Evolutionary conservation across 768 basidiomycete genomes (phyloP).

Genomic region (Lactarius hengduanensis): DNA sequence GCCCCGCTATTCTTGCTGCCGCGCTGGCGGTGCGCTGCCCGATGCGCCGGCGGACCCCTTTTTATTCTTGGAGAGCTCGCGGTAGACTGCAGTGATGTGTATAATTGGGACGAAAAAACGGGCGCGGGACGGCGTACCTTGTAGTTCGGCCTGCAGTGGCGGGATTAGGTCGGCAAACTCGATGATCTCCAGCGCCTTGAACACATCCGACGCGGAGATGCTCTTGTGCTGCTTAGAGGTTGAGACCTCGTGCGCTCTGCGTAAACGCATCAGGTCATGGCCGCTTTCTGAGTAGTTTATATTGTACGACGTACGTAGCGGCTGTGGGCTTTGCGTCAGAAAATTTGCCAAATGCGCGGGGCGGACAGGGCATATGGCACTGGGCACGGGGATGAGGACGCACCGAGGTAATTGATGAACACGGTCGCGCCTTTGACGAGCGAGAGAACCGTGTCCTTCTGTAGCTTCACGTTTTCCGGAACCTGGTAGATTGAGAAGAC

Average conservation of each 20-base stretch:
- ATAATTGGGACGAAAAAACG: neutral
- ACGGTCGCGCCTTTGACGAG: constrained; percentile 88
- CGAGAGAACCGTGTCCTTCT: constrained; percentile 85
- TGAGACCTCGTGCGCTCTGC: constrained; percentile 86
- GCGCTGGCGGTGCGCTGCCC: constrained; percentile 31
- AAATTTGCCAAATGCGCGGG: neutral
- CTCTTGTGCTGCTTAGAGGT: constrained; percentile 82
- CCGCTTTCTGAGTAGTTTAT: constrained; percentile 11
- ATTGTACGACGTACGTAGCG: constrained; percentile 37
- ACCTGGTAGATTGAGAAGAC: constrained; percentile 46
- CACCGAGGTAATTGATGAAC: constrained; percentile 92
- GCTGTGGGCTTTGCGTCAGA: constrained; percentile 11
- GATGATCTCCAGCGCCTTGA: constrained; percentile 79
- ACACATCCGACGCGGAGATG: constrained; percentile 85
- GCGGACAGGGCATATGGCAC: neutral
- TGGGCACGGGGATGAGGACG: constrained; percentile 32
- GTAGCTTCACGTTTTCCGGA: constrained; percentile 80
- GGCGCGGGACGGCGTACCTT: constrained; percentile 42
- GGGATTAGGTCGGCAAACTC: constrained; percentile 73
- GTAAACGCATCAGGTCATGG: neutral
- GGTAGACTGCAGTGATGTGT: constrained; percentile 50
- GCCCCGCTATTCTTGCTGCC: constrained; percentile 6
- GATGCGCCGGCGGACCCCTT: constrained; percentile 41
- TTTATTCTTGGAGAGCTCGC: constrained; percentile 59
- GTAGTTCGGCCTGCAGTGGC: constrained; percentile 60